Evolutionary conservation across 2,329 filamentous ascomycete genomes (phyloP).

Genomic region (Teratosphaeria zuluensis): DNA sequence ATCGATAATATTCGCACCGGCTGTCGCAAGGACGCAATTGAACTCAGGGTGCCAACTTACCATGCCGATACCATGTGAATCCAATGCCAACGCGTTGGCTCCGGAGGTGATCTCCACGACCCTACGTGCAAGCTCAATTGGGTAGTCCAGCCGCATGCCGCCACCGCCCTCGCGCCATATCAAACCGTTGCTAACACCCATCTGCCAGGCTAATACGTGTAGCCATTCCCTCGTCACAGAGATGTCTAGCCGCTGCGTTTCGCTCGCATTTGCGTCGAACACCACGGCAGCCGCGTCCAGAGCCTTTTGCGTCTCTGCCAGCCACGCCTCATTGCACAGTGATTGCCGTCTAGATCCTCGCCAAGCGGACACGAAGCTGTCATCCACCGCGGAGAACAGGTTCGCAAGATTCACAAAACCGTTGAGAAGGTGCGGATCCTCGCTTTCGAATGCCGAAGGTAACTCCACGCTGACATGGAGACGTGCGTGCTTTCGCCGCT

Average conservation of each 20-base stretch:
- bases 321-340: slow-evolving; percentile 26
- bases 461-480: slow-evolving; percentile 22
- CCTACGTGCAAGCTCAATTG: slow-evolving; percentile 26
- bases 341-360: slow-evolving; percentile 22
- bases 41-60: slow-evolving; percentile 9
- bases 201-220: slow-evolving; percentile 29
- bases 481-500: slow-evolving; percentile 24
- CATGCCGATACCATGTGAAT: slow-evolving; percentile 29
- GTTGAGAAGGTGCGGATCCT: slow-evolving; percentile 25
- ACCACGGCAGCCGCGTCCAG: slow-evolving; percentile 23
- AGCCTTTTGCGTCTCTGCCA: slow-evolving; percentile 24
- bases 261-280: slow-evolving; percentile 17
- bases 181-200: slow-evolving; percentile 27
- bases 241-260: slow-evolving; percentile 28
- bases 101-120: slow-evolving; percentile 24
- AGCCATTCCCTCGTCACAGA: slow-evolving; percentile 26
- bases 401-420: slow-evolving; percentile 27
- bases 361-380: slow-evolving; percentile 27
- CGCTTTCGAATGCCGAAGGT: slow-evolving; percentile 24
- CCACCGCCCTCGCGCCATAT: slow-evolving; percentile 26
- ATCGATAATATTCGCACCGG: no score
- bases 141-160: slow-evolving; percentile 27
- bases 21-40: neutral
- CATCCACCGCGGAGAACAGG: slow-evolving; percentile 27
- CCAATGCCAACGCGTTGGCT: slow-evolving; percentile 20